phyloP scores from a whole-genome alignment of 768 basidiomycete species.

The Scleroderma citrinum region DNA sequence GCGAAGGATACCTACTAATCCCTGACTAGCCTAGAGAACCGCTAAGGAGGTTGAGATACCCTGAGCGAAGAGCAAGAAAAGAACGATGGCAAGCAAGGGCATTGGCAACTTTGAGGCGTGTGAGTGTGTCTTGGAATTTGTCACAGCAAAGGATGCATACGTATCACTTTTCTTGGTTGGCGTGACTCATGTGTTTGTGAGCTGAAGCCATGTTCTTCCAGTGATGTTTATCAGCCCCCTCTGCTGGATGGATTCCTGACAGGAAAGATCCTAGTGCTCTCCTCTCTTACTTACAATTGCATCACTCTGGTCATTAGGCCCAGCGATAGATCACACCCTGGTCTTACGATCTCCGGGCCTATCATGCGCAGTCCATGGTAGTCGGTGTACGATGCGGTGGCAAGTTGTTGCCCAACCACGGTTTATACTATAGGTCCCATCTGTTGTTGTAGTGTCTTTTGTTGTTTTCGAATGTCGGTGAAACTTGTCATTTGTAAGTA shows the following conservation, averaged over 20 bases:
- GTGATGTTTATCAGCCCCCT: slow-evolving; percentile 95
- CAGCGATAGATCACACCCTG: slow-evolving; percentile 17
- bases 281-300: slow-evolving; percentile 96
- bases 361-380: too few species aligned
- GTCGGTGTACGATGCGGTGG: too few species aligned
- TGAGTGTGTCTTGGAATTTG: slow-evolving; percentile 73
- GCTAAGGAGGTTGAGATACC: slow-evolving; percentile 58
- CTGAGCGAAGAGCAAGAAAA: slow-evolving; percentile 34
- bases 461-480: too few species aligned
- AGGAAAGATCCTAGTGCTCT: slow-evolving; percentile 83
- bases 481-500: too few species aligned
- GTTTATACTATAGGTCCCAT: too few species aligned
- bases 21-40: slow-evolving; percentile 73
- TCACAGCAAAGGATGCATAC: slow-evolving; percentile 92
- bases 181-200: slow-evolving; percentile 58
- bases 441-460: too few species aligned
- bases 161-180: slow-evolving; percentile 27
- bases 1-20: slow-evolving; percentile 61
- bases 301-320: slow-evolving; percentile 55
- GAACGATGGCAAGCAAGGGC: slow-evolving; percentile 78
- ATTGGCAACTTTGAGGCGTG: slow-evolving; percentile 85
- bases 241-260: slow-evolving; percentile 81
- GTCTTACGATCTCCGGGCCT: slow-evolving; percentile 48
- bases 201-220: slow-evolving; percentile 92
- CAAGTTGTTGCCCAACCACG: too few species aligned